Percentiles rank a stretch among this genome's conserved stretches.
These are phyloP conservation scores for Acorus gramineus DNA, from an alignment of 106 monocot genomes.

Conservation along the genomic window DNA sequence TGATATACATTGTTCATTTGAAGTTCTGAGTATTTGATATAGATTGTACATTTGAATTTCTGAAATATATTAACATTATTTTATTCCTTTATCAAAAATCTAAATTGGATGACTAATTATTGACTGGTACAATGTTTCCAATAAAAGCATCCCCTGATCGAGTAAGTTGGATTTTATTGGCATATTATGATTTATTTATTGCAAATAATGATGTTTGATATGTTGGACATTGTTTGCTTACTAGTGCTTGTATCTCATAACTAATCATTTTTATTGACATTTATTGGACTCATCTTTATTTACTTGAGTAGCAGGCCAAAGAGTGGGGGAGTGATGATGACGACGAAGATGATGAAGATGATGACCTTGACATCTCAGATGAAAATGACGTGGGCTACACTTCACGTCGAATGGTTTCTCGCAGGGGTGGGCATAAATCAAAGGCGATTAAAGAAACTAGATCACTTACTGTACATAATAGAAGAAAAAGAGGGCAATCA, in stretches of 20 bases:
- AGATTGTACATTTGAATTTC: no score
- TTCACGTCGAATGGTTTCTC: slow-evolving; percentile 10
- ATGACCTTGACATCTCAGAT: slow-evolving; percentile 48
- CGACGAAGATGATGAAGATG: slow-evolving; percentile 31
- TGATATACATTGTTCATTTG: no score
- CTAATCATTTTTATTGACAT: neutral
- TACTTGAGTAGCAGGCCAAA: slow-evolving; percentile 46
- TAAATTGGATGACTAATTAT: no score
- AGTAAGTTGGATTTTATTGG: no score
- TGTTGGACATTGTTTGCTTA: neutral
- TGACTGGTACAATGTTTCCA: no score
- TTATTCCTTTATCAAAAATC: no score
- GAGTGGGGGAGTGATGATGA: slow-evolving; percentile 63
- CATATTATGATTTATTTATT: no score
- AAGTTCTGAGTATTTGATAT: no score
- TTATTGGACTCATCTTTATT: neutral
- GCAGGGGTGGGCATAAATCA: slow-evolving; percentile 27
- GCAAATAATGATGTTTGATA: no score
- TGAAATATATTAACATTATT: no score
- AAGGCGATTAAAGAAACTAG: slow-evolving; percentile 46
- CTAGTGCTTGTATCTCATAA: neutral
- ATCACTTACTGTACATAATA: slow-evolving; percentile 19
- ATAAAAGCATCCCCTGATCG: no score
- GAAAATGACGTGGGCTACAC: slow-evolving; percentile 64
- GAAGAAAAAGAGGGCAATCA: slow-evolving; percentile 42